These are phyloP conservation scores for Mortierella antarctica DNA, from an alignment of 192 early-diverging fungal genomes.

Conservation along the genomic window DNA sequence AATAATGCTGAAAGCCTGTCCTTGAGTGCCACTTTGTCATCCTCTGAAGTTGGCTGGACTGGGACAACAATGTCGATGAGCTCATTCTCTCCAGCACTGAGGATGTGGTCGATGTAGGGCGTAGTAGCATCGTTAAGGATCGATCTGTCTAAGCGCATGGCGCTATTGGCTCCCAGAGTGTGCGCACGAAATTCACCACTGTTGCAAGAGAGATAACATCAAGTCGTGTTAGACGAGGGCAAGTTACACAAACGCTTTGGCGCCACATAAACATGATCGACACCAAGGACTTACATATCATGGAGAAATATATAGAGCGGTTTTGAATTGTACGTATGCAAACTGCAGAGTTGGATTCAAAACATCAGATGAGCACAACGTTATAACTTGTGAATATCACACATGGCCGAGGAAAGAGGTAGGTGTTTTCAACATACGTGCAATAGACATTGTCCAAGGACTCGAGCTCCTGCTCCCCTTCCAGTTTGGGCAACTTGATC, in stretches of 20 bases:
- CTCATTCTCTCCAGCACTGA: constrained; percentile 23
- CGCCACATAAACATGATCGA: not conserved
- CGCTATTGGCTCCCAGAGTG: constrained; percentile 20
- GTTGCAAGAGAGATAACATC: not conserved
- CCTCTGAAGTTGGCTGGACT: constrained; percentile 36
- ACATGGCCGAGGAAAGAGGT: not conserved
- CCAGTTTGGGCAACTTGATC: constrained; percentile 42
- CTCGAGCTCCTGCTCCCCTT: constrained; percentile 12
- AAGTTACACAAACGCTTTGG: not conserved
- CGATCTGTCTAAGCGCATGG: constrained; percentile 30
- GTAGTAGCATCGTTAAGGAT: constrained; percentile 33
- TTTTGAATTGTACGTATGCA: constrained; percentile 26
- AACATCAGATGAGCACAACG: not conserved
- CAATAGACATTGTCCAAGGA: constrained; percentile 53
- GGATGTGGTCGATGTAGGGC: constrained; percentile 36
- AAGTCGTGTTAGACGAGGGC: too few relatives aligned
- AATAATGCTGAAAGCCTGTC: constrained; percentile 33
- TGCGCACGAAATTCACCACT: constrained; percentile 35
- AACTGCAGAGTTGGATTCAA: constrained; percentile 15
- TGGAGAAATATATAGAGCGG: constrained; percentile 57
- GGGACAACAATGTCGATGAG: constrained; percentile 44
- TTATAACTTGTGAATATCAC: not conserved
- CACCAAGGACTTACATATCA: constrained; percentile 45
- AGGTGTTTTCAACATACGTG: constrained; percentile 31
- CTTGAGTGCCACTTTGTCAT: constrained; percentile 34